Base-by-base conservation (phyloP, 2,329 filamentous ascomycete species). In the Arachnopeziza araneosa region DNA sequence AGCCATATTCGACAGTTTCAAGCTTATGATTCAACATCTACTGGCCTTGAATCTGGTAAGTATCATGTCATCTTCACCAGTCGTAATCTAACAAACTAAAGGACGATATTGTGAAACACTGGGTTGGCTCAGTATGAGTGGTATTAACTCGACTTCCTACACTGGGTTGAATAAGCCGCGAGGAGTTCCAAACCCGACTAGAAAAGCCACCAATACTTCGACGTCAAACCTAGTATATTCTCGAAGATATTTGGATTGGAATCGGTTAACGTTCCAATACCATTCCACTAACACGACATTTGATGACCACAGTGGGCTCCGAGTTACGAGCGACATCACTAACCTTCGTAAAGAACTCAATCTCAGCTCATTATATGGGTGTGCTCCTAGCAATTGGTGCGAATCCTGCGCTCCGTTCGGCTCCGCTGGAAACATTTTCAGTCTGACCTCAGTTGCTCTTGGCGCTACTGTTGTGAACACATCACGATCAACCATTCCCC, bases 201-300 rank as follows among this genome's bases (percentile, higher is more conserved):
- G 64, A 53, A 61, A 57, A 55, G 66, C 67, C 5, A 63, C 60
- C 17, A 68, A 67, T 32, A 65, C 61, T n/a, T 67, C 68, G 8
- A 68, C 63, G 9, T 63, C 62, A 22, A 59, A 65, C 12, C 50
- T 68, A 7, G 64, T 66, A 1, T 96, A 96, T 72, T 82, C 82
- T 52, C 84, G 93, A 36, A 83, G 87, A 58, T 97, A 97, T 74
- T 91, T 97, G 62, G 93, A 97, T 76, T 96, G 92, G 77, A 97
- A 97, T 67, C 79, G 96, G 0, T 88, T 84, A 61, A 93, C 91
- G 0, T 80, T 95, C 50, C 64, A 65, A 59, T 83, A 91, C 68
- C 83, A 95, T 68, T 93, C 96, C 71, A 90, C 87, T 2, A 83
- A 84, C 0, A 84, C 88, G 30, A 88, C 84, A 0, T 97, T 97